Conservation (phyloP, 1,284 basidiomycete genomes). For the Xerocomus nothofagi region DNA sequence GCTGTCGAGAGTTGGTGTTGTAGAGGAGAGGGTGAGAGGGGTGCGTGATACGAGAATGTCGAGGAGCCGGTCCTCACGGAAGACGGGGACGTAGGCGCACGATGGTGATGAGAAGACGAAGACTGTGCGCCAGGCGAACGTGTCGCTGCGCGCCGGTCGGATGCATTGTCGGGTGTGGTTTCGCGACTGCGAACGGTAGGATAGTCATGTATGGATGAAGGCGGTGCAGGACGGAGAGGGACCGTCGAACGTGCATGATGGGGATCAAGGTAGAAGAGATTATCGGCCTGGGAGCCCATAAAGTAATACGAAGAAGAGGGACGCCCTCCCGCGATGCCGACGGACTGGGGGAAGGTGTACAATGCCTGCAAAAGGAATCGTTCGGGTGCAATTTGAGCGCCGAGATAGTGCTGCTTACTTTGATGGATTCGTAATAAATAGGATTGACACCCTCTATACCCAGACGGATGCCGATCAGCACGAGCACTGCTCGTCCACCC, state of each 20-base stretch:
- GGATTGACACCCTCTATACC: constrained; percentile 94
- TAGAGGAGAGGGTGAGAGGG: constrained; percentile 57
- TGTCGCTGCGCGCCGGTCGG: constrained; percentile 26
- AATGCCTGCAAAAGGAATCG: constrained; percentile 53
- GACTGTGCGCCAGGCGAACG: constrained; percentile 25
- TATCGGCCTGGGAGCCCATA: constrained; percentile 88
- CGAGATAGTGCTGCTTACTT: constrained; percentile 50
- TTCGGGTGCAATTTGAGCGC: not conserved
- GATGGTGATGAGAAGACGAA: constrained; percentile 29
- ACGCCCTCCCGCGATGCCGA: constrained; percentile 94
- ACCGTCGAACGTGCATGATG: constrained; percentile 86
- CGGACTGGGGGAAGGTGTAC: constrained; percentile 92
- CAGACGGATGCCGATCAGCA: constrained; percentile 84
- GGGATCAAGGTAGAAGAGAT: constrained; percentile 94
- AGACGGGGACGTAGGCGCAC: constrained; percentile 53
- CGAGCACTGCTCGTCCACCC: constrained; percentile 84
- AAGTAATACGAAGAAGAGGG: constrained; percentile 98
- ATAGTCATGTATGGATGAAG: constrained; percentile 20
- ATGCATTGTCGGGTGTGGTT: constrained; percentile 30
- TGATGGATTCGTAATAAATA: constrained; percentile 91
- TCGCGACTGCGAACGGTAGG: constrained; percentile 26
- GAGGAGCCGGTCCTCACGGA: constrained; percentile 55
- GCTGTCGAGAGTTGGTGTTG: constrained; percentile 58
- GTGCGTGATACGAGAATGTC: constrained; percentile 56
- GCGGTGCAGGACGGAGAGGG: constrained; percentile 65